Percentiles rank a stretch among this genome's conserved stretches.
These are phyloP conservation scores for Steccherinum ochraceum DNA, from an alignment of 768 basidiomycete species.

Conservation along the genomic window DNA sequence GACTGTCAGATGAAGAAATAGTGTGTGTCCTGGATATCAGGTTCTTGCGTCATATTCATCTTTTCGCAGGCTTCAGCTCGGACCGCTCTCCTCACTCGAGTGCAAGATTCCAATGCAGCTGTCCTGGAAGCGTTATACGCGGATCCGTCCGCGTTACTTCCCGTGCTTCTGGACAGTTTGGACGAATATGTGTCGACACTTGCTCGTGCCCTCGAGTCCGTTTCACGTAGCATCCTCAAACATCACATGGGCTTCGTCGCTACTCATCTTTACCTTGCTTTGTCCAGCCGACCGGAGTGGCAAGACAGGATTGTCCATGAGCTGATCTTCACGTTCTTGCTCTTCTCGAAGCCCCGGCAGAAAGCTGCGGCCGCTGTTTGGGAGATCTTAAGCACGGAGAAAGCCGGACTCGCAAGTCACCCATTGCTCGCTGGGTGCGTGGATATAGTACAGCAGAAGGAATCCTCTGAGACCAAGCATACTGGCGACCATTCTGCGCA, in stretches of 20 bases:
- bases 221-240: constrained; percentile 45
- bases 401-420: constrained; percentile 17
- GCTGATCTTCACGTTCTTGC: constrained; percentile 65
- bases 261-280: constrained; percentile 34
- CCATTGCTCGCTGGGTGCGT: constrained; percentile 55
- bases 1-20: constrained; percentile 32
- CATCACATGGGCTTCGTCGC: constrained; percentile 54
- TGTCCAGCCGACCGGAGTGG: constrained; percentile 5
- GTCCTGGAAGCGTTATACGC: constrained; percentile 70
- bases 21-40: constrained; percentile 28
- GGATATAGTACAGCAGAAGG: constrained; percentile 32
- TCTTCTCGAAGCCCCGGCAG: constrained; percentile 68
- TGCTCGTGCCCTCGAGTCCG: constrained; percentile 34
- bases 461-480: constrained; percentile 26
- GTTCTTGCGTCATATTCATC: not conserved
- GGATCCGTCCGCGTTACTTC: constrained; percentile 37
- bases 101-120: constrained; percentile 53
- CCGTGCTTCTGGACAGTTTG: constrained; percentile 36
- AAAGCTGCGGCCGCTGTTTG: constrained; percentile 64
- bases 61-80: constrained; percentile 44
- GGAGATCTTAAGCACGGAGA: constrained; percentile 49
- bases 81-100: constrained; percentile 60
- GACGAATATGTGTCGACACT: constrained; percentile 36
- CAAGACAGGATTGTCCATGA: constrained; percentile 38
- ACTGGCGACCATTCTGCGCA: constrained; percentile 38